Conservation (phyloP, 2,329 filamentous ascomycete species). For the Neofusicoccum laricinum region DNA sequence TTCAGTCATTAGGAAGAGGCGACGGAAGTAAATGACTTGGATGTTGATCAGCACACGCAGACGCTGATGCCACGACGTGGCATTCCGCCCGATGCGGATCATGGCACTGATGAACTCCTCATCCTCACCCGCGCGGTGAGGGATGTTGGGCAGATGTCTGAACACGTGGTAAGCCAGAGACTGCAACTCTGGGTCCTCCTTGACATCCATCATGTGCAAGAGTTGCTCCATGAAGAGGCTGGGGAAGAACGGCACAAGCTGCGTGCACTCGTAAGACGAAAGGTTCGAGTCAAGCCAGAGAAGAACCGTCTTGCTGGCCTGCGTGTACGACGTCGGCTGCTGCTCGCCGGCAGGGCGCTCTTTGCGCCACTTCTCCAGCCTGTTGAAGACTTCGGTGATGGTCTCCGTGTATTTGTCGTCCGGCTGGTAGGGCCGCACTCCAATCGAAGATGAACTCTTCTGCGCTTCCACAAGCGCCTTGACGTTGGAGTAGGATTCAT, state of each 20-base stretch:
- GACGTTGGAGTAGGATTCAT: conserved; percentile 88
- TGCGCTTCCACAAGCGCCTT: conserved; percentile 72
- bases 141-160: conserved; percentile 91
- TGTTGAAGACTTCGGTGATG: conserved; percentile 71
- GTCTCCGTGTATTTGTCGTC: conserved; percentile 69
- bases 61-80: conserved; percentile 91
- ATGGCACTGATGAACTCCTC: conserved; percentile 79
- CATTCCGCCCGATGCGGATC: conserved; percentile 81
- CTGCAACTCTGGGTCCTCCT: conserved; percentile 95
- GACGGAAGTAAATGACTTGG: conserved; percentile 97
- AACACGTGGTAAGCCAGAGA: conserved; percentile 95
- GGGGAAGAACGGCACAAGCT: conserved; percentile 88
- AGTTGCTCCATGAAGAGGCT: conserved; percentile 86
- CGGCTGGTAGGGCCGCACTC: conserved; percentile 78
- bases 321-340: conserved; percentile 90
- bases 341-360: conserved; percentile 85
- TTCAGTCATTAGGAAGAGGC: conserved; percentile 79
- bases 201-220: conserved; percentile 99
- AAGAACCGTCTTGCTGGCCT: conserved; percentile 91
- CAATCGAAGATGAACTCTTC: conserved; percentile 75
- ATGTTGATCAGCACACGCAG: conserved; percentile 95
- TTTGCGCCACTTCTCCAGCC: conserved; percentile 82
- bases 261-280: conserved; percentile 87
- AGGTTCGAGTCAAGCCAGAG: conserved; percentile 92
- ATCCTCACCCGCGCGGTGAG: conserved; percentile 83